Evolutionary conservation across 495 filamentous ascomycete genomes (phyloP).

Genomic region (Penicillium steckii): DNA sequence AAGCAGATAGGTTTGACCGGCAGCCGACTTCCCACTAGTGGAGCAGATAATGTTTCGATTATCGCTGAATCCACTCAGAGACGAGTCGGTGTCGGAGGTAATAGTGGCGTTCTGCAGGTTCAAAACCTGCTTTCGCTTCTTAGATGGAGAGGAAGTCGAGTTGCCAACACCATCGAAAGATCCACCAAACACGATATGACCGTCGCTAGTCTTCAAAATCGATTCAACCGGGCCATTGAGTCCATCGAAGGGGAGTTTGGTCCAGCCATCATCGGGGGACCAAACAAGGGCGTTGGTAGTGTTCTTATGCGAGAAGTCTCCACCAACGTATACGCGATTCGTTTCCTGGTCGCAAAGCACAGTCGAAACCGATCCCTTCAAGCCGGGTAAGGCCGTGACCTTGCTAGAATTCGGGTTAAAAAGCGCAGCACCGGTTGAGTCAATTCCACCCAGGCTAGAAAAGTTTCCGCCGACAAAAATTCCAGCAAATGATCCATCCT

Average conservation of each 20-base stretch:
- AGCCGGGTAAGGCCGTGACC: constrained; percentile 70
- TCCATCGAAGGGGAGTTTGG: constrained; percentile 82
- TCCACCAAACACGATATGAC: constrained; percentile 88
- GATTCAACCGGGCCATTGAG: constrained; percentile 92
- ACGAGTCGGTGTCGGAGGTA: constrained; percentile 59
- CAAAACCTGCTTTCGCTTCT: constrained; percentile 70
- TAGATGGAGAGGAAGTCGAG: constrained; percentile 52
- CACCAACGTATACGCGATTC: constrained; percentile 87
- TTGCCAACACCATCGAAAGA: constrained; percentile 91
- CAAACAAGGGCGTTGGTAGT: constrained; percentile 89
- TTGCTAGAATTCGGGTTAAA: constrained; percentile 67
- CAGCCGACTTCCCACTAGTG: constrained; percentile 58
- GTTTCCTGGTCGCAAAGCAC: constrained; percentile 81
- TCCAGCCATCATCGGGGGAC: constrained; percentile 68
- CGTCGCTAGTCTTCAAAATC: constrained; percentile 74
- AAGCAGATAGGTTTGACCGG: constrained; percentile 80
- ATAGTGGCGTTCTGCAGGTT: constrained; percentile 79
- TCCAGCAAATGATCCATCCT: constrained; percentile 65
- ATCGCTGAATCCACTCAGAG: constrained; percentile 65
- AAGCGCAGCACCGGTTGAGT: constrained; percentile 76
- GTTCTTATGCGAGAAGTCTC: constrained; percentile 73
- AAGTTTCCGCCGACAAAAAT: constrained; percentile 93
- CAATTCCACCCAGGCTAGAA: constrained; percentile 76
- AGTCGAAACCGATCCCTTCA: constrained; percentile 77
- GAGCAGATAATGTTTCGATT: constrained; percentile 86